A percentile compares a stretch with the other conserved stretches of the same genome.
Conservation (phyloP, 2,329 filamentous ascomycete species). For the Venturia aucupariae region DNA sequence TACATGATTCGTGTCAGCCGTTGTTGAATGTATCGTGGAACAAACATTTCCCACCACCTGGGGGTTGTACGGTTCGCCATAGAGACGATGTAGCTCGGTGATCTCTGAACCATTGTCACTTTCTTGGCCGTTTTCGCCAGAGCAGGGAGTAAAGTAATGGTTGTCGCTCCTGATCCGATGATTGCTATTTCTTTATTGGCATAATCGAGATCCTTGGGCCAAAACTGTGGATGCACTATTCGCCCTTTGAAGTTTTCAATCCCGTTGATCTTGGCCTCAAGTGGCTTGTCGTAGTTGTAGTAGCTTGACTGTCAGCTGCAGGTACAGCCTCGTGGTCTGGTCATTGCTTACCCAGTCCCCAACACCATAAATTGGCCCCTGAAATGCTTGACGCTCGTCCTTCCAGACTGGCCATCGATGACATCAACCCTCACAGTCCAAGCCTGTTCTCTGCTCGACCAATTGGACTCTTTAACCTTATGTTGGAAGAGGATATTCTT, state of each 20-base stretch:
- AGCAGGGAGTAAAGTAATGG: conserved; percentile 65
- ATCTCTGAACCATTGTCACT: conserved; percentile 75
- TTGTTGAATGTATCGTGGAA: conserved; percentile 23
- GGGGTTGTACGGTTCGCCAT: conserved; percentile 27
- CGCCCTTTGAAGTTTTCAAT: conserved; percentile 56
- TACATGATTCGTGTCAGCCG: conserved; percentile 44
- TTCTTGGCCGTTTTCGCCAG: conserved; percentile 55
- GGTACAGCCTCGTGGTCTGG: neutral
- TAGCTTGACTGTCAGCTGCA: conserved; percentile 34
- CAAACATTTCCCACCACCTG: conserved; percentile 1
- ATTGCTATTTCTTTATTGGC: conserved; percentile 58
- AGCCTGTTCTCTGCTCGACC: conserved; percentile 39
- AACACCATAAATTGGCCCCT: conserved; percentile 45
- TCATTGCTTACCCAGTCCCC: conserved; percentile 42
- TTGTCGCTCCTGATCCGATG: conserved; percentile 73
- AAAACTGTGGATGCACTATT: conserved; percentile 64
- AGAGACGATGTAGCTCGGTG: conserved; percentile 59
- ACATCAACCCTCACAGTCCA: conserved; percentile 34
- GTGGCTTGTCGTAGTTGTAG: conserved; percentile 60
- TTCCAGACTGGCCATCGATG: conserved; percentile 24
- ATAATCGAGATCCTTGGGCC: conserved; percentile 61
- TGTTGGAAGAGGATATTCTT: conserved; percentile 36
- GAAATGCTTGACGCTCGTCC: conserved; percentile 24
- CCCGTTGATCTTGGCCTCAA: conserved; percentile 54
- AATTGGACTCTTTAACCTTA: conserved; percentile 33